Base-by-base conservation (phyloP, 2,329 filamentous ascomycete genomes). In the Ceratocystiopsis brevicomis region DNA sequence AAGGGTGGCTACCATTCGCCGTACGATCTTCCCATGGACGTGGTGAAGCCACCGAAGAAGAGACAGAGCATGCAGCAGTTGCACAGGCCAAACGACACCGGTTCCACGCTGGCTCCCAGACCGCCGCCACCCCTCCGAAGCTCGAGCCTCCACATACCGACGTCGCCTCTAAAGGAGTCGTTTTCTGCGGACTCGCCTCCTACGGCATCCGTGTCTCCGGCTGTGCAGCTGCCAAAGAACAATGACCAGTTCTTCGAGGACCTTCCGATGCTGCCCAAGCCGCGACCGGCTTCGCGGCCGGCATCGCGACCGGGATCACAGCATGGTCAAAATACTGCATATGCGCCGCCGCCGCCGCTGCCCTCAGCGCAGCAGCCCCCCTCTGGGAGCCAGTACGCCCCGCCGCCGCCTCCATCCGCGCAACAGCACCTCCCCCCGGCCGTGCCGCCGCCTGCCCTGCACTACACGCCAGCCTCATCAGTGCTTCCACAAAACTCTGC, bases 1-100 rank as follows among this genome's bases (percentile, higher is more conserved):
- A 96, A 93, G 60, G 83, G 83, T 44, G 87, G 88, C 9, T 98
- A 98, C 57, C 72, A 80, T 40, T 96, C 88, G 17, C 90, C 90
- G 0, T 98, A 95, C 53, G 92, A 98, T 61, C 67, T 98, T 17
- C 90, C 90, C 4, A 83, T 90, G 61, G 88, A 95, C 44, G 71
- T 98, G 30, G 72, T 81, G 25, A 81, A 80, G 51, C 76, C 43
- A 37, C 44, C 80, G 53, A 68, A 76, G 57, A 78, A 81, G 64
- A 67, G 78, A 42, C 58, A 65, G 6, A 76, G 71, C 53, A 66
- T 71, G 53, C 73, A 73, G 46, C 71, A 72, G 43, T 60, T 70
- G 38, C 62, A 66, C 6, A 63, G 63, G 45, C 56, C 61, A 40
- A 54, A 61, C 34, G 61, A 67, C 35, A 56, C 64, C 11, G 54